Percentiles rank a stretch among this genome's conserved stretches.
Evolutionary conservation across 306 rosid species (phyloP).

Genomic region (Gastrolobium bilobum): DNA sequence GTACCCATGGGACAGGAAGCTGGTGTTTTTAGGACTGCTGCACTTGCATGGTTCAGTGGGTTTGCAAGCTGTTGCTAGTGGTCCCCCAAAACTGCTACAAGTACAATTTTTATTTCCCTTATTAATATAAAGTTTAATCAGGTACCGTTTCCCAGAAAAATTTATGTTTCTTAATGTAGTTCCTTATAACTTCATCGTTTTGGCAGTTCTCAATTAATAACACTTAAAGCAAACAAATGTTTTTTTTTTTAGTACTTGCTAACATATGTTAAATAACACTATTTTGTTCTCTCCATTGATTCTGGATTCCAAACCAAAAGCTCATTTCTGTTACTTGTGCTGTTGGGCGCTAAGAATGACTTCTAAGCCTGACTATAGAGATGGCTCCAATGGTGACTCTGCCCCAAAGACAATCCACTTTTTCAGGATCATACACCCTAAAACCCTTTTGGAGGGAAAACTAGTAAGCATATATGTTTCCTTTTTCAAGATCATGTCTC

Average conservation of each 20-base stretch:
- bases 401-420: conserved; percentile 23
- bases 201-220: not conserved
- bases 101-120: too few relatives aligned
- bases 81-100: too few relatives aligned
- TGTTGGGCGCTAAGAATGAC: not conserved
- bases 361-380: not conserved
- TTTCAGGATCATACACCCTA: not conserved
- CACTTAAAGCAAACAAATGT: too few relatives aligned
- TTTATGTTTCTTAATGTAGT: not conserved
- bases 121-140: too few relatives aligned
- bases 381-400: not conserved
- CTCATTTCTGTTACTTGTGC: not conserved
- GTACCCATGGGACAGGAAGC: too few relatives aligned
- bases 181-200: not conserved
- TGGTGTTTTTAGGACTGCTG: too few relatives aligned
- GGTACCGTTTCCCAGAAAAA: not conserved
- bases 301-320: not conserved
- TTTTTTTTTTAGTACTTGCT: too few relatives aligned
- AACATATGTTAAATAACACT: not conserved
- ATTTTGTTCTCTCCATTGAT: not conserved
- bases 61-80: too few relatives aligned
- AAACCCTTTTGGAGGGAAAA: not conserved
- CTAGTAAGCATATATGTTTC: not conserved
- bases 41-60: too few relatives aligned
- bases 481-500: not conserved